phyloP scores from a whole-genome alignment of 305 asterid genomes.

The Solanum hybrid region DNA sequence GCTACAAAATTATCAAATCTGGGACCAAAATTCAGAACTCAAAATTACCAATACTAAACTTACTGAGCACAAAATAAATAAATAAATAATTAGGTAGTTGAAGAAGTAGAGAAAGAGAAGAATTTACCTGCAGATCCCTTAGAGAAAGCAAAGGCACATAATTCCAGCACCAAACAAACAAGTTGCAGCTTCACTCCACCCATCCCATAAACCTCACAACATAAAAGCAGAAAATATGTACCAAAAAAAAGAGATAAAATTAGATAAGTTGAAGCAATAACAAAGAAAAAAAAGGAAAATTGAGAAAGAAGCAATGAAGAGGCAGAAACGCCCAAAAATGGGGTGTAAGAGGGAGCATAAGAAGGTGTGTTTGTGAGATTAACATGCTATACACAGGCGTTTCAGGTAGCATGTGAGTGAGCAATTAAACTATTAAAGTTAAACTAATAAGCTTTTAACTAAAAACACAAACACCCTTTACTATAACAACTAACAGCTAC shows the following conservation, averaged over 20 bases:
- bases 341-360: background rate
- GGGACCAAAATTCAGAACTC: background rate
- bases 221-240: slow-evolving; percentile 6
- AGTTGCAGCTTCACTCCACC: slow-evolving; percentile 40
- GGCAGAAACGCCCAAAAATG: slow-evolving; percentile 15
- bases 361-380: slow-evolving; percentile 8
- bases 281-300: slow-evolving; percentile 38
- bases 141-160: slow-evolving; percentile 45
- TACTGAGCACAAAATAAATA: background rate
- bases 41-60: background rate
- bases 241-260: background rate
- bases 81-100: background rate
- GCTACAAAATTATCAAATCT: background rate
- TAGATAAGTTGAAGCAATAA: slow-evolving; percentile 18
- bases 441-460: background rate
- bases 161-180: slow-evolving; percentile 33
- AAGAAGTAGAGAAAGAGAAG: slow-evolving; percentile 6
- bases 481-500: slow-evolving; percentile 15
- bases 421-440: slow-evolving; percentile 11
- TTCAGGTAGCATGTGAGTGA: slow-evolving; percentile 31
- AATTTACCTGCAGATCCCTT: slow-evolving; percentile 68
- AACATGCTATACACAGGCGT: slow-evolving; percentile 29
- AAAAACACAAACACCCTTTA: background rate
- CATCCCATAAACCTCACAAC: slow-evolving; percentile 42
- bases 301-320: slow-evolving; percentile 55